Evolutionary conservation across 345 rosid genomes (phyloP).

Genomic region (Salix suchowensis): DNA sequence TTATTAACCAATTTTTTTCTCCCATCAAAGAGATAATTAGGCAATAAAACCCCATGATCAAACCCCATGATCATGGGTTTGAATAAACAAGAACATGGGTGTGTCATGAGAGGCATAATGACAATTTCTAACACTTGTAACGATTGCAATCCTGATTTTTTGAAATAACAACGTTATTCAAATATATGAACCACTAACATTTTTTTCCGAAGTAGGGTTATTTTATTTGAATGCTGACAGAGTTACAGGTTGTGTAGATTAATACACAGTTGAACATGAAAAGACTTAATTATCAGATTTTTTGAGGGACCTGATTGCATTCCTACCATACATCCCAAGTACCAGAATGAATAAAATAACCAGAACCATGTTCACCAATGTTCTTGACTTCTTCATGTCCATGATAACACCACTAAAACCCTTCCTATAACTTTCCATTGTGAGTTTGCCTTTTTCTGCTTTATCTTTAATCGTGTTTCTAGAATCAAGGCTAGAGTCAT

Average conservation of each 20-base stretch:
- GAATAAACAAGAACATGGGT: no score
- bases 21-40: no score
- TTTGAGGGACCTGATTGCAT: conserved; percentile 19
- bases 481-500: background rate
- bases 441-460: background rate
- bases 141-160: no score
- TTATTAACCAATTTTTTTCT: no score
- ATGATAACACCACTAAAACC: background rate
- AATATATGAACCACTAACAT: no score
- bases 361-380: conserved; percentile 21
- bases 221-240: background rate
- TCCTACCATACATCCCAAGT: conserved; percentile 21
- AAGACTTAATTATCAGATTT: conserved; percentile 12
- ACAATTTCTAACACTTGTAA: no score
- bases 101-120: no score
- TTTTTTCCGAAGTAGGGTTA: no score
- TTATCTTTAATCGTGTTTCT: background rate
- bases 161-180: no score
- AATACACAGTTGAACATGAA: background rate
- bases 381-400: conserved; percentile 20
- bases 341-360: conserved; percentile 20
- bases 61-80: no score
- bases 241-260: background rate
- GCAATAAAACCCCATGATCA: no score
- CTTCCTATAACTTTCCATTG: conserved; percentile 2